These are phyloP conservation scores for Hyphopichia wangnamkhiaoensis DNA, from an alignment of 1,139 yeast species.

Conservation along the genomic window DNA sequence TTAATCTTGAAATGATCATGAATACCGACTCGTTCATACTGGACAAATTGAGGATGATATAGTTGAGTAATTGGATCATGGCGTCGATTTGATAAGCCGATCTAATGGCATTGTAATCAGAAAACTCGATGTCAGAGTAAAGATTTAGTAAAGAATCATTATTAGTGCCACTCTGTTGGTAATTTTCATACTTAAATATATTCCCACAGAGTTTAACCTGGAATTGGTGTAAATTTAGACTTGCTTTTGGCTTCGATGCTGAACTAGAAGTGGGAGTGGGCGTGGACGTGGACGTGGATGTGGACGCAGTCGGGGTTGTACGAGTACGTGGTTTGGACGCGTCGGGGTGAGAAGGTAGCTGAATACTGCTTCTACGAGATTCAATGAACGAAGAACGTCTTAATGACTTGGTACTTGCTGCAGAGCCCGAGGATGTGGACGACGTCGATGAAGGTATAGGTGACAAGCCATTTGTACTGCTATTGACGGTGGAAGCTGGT, in stretches of 20 bases:
- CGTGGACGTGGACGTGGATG: no score
- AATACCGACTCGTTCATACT: constrained; percentile 6
- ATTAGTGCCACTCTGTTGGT: neutral
- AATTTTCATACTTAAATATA: constrained; percentile 1
- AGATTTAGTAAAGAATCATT: constrained; percentile 1
- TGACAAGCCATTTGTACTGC: no score
- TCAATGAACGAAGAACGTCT: no score
- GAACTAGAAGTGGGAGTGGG: no score
- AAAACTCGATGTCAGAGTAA: neutral
- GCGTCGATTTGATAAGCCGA: constrained; percentile 19
- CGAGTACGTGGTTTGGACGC: no score
- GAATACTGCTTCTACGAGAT: no score
- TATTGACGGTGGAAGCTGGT: no score
- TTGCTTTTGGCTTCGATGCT: neutral
- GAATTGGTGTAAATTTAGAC: neutral
- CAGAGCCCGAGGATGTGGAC: no score
- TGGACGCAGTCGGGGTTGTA: no score
- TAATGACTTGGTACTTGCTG: no score
- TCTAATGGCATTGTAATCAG: constrained; percentile 12
- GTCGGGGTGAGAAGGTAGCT: no score
- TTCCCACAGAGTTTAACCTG: constrained; percentile 4
- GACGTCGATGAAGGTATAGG: no score
- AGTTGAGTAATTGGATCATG: constrained; percentile 19
- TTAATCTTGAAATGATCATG: constrained; percentile 7
- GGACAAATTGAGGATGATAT: constrained; percentile 15